phyloP scores from a whole-genome alignment of 2,329 filamentous ascomycete genomes.

The Rhinocladiella mackenziei region DNA sequence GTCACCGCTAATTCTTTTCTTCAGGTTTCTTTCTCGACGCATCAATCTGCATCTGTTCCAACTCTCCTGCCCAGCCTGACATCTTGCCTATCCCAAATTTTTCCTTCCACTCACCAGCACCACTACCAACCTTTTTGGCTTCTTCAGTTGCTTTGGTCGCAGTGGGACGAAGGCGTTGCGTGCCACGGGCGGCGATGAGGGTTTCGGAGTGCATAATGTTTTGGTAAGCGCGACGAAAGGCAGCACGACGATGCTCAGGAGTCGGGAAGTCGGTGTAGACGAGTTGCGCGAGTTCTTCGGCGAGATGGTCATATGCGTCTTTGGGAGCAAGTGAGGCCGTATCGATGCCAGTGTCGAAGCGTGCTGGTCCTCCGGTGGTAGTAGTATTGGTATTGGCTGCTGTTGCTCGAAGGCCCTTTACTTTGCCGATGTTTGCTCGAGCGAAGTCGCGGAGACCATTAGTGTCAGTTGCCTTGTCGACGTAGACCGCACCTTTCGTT shows the following conservation, averaged over 20 bases:
- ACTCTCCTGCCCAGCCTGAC: constrained; percentile 10
- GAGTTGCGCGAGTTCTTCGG: constrained; percentile 2
- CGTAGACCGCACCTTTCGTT: background rate
- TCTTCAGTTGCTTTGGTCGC: constrained; percentile 4
- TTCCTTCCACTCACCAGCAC: background rate
- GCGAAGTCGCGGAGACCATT: background rate
- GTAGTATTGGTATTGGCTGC: no score
- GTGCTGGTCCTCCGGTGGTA: no score
- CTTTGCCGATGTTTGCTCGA: background rate
- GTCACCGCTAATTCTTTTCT: constrained; percentile 5
- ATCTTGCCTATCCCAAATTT: constrained; percentile 11
- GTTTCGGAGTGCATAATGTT: constrained; percentile 14
- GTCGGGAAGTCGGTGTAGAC: background rate
- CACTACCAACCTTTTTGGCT: background rate
- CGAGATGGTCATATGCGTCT: no score
- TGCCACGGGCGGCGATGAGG: constrained; percentile 10
- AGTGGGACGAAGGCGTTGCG: constrained; percentile 6
- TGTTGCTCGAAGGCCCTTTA: background rate
- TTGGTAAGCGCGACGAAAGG: constrained; percentile 9
- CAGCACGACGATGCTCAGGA: constrained; percentile 3
- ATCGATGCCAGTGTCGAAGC: no score
- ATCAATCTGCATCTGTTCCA: constrained; percentile 15
- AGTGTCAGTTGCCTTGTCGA: background rate
- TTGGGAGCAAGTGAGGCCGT: no score
- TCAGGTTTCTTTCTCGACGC: constrained; percentile 1